Evolutionary conservation across 78 protist species (phyloP), one percentile per base, ranked within the genome.

Genomic region (Thecamonas trahens): DNA sequence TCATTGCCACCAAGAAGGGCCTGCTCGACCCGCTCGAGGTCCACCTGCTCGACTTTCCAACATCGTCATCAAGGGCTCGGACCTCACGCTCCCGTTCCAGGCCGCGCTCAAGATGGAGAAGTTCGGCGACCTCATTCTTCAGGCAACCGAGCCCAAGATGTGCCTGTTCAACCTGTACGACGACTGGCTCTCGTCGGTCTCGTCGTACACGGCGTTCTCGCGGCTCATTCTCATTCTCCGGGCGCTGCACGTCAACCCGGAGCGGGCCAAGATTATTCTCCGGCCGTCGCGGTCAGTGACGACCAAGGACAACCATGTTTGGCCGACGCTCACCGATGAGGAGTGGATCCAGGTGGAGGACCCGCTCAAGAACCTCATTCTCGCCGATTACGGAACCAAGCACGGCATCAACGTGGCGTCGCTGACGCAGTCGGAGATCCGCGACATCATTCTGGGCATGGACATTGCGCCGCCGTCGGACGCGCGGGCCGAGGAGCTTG

Each of bases 371-470:
- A 98, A 99, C 69, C 77, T 97, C 24, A 95, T 99, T 45, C 77
- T 99, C 28, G 91, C 96, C 24, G 99, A 99, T 80, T 97, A 92
- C 80, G 99, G 97, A 49, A 90, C 88, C 84, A 93, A 90, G 85
- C 94, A 97, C 80, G 93, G 95, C 83, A 99, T 98, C 67, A 91
- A 93, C 68, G 91, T 87, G 5, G 82, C 88, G 1, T 74, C 98
- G 28, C 90, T 98, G 42, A 98, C 99, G 18, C 98, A 91, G 76
- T 69, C 91, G 3, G 99, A 98, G 74, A 90, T 97, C 59, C 83
- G 99, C 28, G 99, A 96, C 77, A 96, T 98, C 90, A 96, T 98
- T 54, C 89, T 98, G 28, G 99, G 99, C 39, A 90, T 91, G 96
- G 98, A 98, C 72, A 96, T 98, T 28, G 79, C 96, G n/a, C 95